Evolutionary conservation across 2,329 filamentous ascomycete genomes (phyloP), one percentile per base, ranked within the genome.

Genomic region (Zasmidium angulare): DNA sequence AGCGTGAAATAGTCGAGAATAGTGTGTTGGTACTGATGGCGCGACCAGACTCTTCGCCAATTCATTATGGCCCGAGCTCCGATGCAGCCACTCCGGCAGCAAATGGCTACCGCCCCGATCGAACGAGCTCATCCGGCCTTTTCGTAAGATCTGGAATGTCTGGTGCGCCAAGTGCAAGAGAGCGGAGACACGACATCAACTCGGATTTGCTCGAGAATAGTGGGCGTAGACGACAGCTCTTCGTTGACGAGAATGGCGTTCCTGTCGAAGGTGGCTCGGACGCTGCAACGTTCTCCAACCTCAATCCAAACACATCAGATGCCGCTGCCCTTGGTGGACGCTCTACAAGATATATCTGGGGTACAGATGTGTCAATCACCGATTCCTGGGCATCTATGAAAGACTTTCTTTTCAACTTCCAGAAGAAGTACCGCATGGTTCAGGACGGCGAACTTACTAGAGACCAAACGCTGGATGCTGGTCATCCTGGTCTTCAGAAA

Each of bases 341-440:
- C 59, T 90, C 90, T 43, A 88, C 89, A 57, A 87, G 89, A 66
- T 86, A 96, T 59, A 93, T 99, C 64, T 99, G 95, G 95, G 95
- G 95, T 74, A 99, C 95, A 47, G 98, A 96, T 43, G 90, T 99
- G 52, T 96, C 93, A 3, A 89, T 99, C 55, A 86, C 91, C 61
- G 93, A 98, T 73, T 92, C 91, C 0, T 90, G 96, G 75, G 85
- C 87, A 53, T 83, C 88, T 0, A 96, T 97, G 81, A 93, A 95
- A 71, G 92, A 95, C 64, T 99, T 99, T 71, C 80, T 99, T 24
- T 86, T 87, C 72, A 96, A 96, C 73, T 99, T 95, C 69, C 91
- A 92, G 61, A 88, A 86, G 67, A 97, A 97, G 76, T 98, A 99
- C 72, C 90, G 95, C 63, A 86, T 98, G 84, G 95, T 93, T 78